Percentiles rank a stretch among this genome's conserved stretches.
Conservation (phyloP, 306 rosid genomes). For the Dryas octopetala region DNA sequence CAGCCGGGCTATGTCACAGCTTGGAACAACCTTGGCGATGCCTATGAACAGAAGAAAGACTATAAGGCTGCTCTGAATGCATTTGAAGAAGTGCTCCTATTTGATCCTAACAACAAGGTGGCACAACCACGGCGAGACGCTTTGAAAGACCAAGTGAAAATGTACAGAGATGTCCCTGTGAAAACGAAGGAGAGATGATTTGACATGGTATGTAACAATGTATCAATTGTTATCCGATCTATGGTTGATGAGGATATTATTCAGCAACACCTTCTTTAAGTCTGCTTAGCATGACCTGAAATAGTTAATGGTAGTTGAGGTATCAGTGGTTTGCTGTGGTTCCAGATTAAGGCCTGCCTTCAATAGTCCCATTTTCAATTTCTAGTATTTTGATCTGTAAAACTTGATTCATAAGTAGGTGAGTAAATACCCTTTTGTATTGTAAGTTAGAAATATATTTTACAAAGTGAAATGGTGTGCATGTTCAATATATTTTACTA, state of each 20-base stretch:
- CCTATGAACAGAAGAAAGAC: slow-evolving; percentile 79
- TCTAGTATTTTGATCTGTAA: slow-evolving; percentile 8
- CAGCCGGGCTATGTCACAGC: slow-evolving; percentile 97
- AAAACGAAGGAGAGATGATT: slow-evolving; percentile 60
- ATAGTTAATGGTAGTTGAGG: slow-evolving; percentile 13
- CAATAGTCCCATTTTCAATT: slow-evolving; percentile 5
- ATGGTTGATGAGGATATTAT: not conserved
- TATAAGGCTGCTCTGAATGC: slow-evolving; percentile 74
- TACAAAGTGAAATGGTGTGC: not conserved
- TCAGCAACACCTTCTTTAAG: slow-evolving; percentile 14
- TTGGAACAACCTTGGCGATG: slow-evolving; percentile 99
- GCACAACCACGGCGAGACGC: slow-evolving; percentile 85
- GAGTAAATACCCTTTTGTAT: not conserved
- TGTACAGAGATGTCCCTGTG: slow-evolving; percentile 68
- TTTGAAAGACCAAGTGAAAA: slow-evolving; percentile 56
- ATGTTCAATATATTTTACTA: not conserved
- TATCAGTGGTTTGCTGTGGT: not conserved
- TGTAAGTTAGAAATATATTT: not conserved
- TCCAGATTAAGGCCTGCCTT: slow-evolving; percentile 11
- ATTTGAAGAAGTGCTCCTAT: slow-evolving; percentile 88
- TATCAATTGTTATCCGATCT: not conserved
- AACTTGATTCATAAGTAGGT: not conserved
- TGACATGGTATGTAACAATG: not conserved
- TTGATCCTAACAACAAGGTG: slow-evolving; percentile 88
- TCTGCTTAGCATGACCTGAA: slow-evolving; percentile 11